Conservation (phyloP, 371 early-diverging fungal genomes). For the Actinomortierella ambigua region DNA sequence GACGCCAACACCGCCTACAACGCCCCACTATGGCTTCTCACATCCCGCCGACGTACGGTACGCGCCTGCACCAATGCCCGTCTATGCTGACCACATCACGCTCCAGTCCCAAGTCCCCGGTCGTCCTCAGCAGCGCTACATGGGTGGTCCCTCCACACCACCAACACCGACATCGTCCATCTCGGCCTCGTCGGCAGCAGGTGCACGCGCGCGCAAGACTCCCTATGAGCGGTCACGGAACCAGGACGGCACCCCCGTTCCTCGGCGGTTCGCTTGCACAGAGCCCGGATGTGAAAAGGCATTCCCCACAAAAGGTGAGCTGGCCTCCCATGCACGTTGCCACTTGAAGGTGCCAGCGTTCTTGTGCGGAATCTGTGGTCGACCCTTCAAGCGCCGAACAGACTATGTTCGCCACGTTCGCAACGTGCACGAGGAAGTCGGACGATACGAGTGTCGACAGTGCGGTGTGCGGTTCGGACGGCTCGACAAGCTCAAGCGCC, state of each 20-base stretch:
- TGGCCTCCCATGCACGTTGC: conserved; percentile 38
- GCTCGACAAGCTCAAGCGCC: conserved; percentile 39
- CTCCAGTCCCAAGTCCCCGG: conserved; percentile 26
- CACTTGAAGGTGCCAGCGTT: conserved; percentile 42
- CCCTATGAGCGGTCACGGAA: conserved; percentile 13
- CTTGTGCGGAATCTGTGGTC: conserved; percentile 42
- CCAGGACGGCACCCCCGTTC: conserved; percentile 23
- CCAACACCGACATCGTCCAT: conserved; percentile 35
- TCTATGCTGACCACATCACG: conserved; percentile 41
- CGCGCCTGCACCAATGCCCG: conserved; percentile 24
- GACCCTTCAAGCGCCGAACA: conserved; percentile 43
- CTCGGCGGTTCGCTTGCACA: conserved; percentile 32
- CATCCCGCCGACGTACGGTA: conserved; percentile 43
- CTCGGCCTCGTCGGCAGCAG: too few relatives aligned
- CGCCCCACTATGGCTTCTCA: conserved; percentile 38
- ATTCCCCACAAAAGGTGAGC: conserved; percentile 40
- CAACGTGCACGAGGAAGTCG: conserved; percentile 42
- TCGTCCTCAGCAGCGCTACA: conserved; percentile 28
- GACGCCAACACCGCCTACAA: conserved; percentile 37
- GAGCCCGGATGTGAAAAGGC: conserved; percentile 35
- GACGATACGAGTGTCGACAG: conserved; percentile 34
- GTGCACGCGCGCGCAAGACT: conserved; percentile 28
- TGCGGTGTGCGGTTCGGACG: conserved; percentile 40
- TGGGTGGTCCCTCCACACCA: conserved; percentile 41
- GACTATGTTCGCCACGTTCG: conserved; percentile 45